Evolutionary conservation across 768 basidiomycete species (phyloP).

Genomic region (Rhizopogon salebrosus): DNA sequence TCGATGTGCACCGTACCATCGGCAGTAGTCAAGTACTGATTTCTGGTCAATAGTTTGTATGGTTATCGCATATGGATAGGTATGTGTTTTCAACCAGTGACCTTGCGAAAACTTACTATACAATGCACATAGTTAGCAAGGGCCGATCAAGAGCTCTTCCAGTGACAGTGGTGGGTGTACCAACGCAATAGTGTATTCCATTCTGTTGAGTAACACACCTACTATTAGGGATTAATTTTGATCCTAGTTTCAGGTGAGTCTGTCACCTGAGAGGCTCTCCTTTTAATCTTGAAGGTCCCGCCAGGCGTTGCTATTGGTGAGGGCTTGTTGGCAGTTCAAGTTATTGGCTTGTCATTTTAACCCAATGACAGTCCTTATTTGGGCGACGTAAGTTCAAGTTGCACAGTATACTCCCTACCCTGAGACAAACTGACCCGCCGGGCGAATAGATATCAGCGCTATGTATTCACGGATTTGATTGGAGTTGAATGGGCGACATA

Average conservation of each 20-base stretch:
- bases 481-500: neutral
- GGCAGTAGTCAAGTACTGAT: neutral
- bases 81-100: neutral
- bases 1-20: neutral
- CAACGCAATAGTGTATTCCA: no score
- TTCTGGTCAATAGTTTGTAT: neutral
- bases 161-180: neutral
- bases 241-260: neutral
- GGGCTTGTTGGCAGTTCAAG: no score
- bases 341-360: neutral
- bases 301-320: neutral
- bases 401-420: neutral
- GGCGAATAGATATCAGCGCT: neutral
- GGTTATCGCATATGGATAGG: constrained; percentile 1
- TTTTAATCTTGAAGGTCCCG: neutral
- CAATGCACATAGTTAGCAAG: neutral
- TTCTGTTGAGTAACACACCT: neutral
- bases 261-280: neutral
- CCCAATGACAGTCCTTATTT: neutral
- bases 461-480: neutral
- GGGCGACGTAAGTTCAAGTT: neutral
- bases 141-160: neutral
- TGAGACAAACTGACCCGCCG: neutral
- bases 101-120: neutral
- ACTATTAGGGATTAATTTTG: neutral